Evolutionary conservation across 306 rosid genomes (phyloP), one percentile per base, ranked within the genome.

Genomic region (Fragaria nilgerrensis): DNA sequence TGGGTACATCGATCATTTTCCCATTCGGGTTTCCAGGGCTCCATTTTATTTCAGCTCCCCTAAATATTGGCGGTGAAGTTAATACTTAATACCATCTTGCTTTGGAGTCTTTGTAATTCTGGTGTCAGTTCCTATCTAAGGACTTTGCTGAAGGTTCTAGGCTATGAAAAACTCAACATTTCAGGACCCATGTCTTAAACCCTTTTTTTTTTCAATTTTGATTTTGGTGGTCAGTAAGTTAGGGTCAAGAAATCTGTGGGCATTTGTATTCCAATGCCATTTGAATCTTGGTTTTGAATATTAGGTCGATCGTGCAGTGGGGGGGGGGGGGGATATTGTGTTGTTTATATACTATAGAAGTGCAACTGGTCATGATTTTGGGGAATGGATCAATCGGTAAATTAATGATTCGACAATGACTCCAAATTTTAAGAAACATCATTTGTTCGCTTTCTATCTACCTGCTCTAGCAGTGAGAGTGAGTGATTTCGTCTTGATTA

Each of bases 121-220:
- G 89, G 84, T 83, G 83, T 79, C 25, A 53, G 80, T 86, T 77
- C 36, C 85, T 75, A 47, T 90, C 37, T 53, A 27, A 5, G 66
- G 66, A 61, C 37, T 61, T 27, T 61, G 65, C 65, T 72, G 36
- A 14, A 22, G 15, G 11, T 22, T n/a, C 43, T 9, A 25, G 68
- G 43, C 16, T 13, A 32, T 58, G 25, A 56, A 73, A 73, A 74
- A 39, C 59, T 53, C 50, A 75, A 52, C 72, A 37, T 47, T 61
- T 79, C 11, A 84, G 82, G 86, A 56, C 81, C 86, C 85, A 72
- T 74, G 39, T 56, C 36, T 36, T 34, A 65, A 16, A 22, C 32
- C 19, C 41, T 45, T 66, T 74, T 82, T 55, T 55, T 80, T 80
- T 81, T 71, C 17, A 39, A 63, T 29, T 32, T 66, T 25, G 47